Conservation (phyloP, 1,139 yeast genomes). For the Trichomonascaceae sp. region DNA sequence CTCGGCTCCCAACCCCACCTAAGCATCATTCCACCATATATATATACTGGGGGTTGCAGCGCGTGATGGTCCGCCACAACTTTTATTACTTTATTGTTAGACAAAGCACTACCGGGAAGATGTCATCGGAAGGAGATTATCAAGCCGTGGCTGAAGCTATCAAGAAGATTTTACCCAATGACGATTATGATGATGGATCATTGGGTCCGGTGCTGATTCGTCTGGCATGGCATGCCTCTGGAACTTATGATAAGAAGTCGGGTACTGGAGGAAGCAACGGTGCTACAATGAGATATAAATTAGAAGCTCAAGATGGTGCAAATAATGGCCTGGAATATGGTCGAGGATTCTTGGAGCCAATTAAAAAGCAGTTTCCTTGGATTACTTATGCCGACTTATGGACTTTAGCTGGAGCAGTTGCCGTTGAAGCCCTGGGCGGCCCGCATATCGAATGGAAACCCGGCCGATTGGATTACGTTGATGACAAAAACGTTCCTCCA, state of each 20-base stretch:
- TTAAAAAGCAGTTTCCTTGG: constrained; percentile 52
- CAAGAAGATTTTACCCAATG: constrained; percentile 64
- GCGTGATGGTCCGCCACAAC: constrained; percentile 11
- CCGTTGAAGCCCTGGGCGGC: constrained; percentile 57
- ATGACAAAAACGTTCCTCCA: constrained; percentile 49
- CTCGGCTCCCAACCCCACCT: constrained; percentile 1
- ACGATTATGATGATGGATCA: constrained; percentile 66
- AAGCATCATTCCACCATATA: neutral
- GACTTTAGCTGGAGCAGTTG: constrained; percentile 59
- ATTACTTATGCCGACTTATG: constrained; percentile 61
- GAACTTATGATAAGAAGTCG: constrained; percentile 50
- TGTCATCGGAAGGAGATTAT: constrained; percentile 38
- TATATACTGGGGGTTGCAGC: constrained; percentile 2
- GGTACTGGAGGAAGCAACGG: constrained; percentile 67
- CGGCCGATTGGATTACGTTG: constrained; percentile 56
- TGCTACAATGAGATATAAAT: constrained; percentile 51
- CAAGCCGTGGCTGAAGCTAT: constrained; percentile 76
- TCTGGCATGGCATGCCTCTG: constrained; percentile 67
- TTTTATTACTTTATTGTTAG: neutral
- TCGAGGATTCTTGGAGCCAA: constrained; percentile 49
- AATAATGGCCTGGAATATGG: constrained; percentile 58
- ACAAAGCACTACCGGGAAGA: neutral
- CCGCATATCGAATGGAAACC: constrained; percentile 54
- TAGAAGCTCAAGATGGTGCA: constrained; percentile 46
- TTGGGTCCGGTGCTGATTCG: constrained; percentile 59